phyloP scores from a whole-genome alignment of 257 asterid species.

The Ligustrum vulgare region DNA sequence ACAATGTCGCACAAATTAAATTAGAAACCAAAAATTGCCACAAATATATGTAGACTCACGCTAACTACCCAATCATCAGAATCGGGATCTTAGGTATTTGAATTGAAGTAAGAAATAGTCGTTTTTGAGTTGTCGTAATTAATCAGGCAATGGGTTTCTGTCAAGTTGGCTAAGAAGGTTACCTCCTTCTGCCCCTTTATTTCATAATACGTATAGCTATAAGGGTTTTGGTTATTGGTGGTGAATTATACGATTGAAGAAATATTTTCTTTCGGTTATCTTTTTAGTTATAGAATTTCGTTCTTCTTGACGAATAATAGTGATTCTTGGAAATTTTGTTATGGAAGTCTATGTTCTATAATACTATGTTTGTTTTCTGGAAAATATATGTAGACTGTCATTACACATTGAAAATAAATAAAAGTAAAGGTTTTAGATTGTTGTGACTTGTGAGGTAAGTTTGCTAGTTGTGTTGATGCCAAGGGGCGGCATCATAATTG shows the following conservation, averaged over 20 bases:
- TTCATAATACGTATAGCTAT: too few relatives aligned
- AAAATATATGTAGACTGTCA: background rate
- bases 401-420: too few relatives aligned
- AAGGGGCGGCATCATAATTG: background rate
- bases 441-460: background rate
- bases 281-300: background rate
- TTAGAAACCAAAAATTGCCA: background rate
- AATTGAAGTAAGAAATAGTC: too few relatives aligned
- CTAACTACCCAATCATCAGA: too few relatives aligned
- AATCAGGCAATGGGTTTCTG: conserved; percentile 70
- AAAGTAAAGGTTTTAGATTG: background rate
- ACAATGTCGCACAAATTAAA: background rate
- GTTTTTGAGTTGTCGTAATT: conserved; percentile 35
- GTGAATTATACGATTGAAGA: background rate
- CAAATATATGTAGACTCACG: too few relatives aligned
- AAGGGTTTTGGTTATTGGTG: conserved; percentile 13
- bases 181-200: background rate
- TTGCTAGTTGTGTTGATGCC: background rate
- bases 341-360: background rate
- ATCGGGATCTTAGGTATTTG: too few relatives aligned
- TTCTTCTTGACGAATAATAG: background rate
- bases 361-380: conserved; percentile 11
- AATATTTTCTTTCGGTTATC: background rate
- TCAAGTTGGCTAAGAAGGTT: conserved; percentile 98
- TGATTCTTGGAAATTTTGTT: background rate